A percentile compares a stretch with the other conserved stretches of the same genome.
phyloP scores from a whole-genome alignment of 2,329 filamentous ascomycete genomes.

The Calonectria leucothoes region DNA sequence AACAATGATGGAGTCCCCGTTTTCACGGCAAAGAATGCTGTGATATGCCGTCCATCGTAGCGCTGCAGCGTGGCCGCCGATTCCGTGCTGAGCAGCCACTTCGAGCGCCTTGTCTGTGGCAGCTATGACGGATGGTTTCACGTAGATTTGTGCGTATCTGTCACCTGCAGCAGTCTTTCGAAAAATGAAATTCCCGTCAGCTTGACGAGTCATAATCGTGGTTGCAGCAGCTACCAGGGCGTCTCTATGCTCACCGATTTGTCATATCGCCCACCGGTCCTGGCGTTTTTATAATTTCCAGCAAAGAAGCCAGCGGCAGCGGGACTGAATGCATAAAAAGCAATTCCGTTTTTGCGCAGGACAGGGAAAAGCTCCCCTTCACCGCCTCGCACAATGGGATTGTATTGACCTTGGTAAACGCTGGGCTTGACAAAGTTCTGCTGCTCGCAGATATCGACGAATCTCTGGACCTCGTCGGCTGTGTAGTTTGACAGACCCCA shows the following conservation, averaged over 20 bases:
- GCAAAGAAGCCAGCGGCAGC: slow-evolving; percentile 39
- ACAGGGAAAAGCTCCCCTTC: slow-evolving; percentile 57
- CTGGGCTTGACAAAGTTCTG: slow-evolving; percentile 54
- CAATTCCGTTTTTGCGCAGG: slow-evolving; percentile 54
- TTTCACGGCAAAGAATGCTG: slow-evolving; percentile 42
- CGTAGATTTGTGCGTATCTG: slow-evolving; percentile 42
- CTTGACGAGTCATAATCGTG: no score
- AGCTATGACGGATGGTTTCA: slow-evolving; percentile 40
- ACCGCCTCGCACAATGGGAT: slow-evolving; percentile 53
- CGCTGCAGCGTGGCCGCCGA: slow-evolving; percentile 53
- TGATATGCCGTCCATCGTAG: slow-evolving; percentile 55
- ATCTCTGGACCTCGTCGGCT: slow-evolving; percentile 55
- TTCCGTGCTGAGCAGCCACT: slow-evolving; percentile 46
- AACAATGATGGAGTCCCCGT: slow-evolving; percentile 52
- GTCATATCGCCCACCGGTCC: slow-evolving; percentile 39
- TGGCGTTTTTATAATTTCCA: slow-evolving; percentile 35
- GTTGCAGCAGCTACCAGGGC: background rate
- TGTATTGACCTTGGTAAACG: slow-evolving; percentile 62
- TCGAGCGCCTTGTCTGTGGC: slow-evolving; percentile 41
- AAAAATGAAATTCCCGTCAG: background rate
- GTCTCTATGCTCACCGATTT: slow-evolving; percentile 35
- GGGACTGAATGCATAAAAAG: slow-evolving; percentile 56
- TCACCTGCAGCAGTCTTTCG: slow-evolving; percentile 25
- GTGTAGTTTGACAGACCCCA: slow-evolving; percentile 61
- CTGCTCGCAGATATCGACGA: slow-evolving; percentile 56